phyloP scores from a whole-genome alignment of 2,329 filamentous ascomycete genomes.

The Colletotrichum orbiculare region DNA sequence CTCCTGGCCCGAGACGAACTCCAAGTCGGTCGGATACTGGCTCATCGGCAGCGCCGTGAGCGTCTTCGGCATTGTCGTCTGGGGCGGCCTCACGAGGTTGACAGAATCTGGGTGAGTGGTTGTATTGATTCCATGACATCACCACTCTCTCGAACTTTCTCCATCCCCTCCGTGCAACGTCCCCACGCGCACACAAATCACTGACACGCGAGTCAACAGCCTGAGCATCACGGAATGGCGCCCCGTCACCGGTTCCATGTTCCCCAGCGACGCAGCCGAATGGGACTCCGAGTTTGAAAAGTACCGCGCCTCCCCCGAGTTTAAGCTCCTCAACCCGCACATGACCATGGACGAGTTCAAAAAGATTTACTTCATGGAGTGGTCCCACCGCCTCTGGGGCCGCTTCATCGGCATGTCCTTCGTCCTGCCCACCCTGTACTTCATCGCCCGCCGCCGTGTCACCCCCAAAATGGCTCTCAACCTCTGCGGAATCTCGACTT shows the following conservation, averaged over 20 bases:
- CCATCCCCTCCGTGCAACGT: too few species aligned
- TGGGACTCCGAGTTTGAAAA: constrained; percentile 96
- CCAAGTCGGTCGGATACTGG: constrained; percentile 89
- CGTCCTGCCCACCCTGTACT: constrained; percentile 87
- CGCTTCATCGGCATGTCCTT: constrained; percentile 91
- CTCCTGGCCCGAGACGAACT: constrained; percentile 69
- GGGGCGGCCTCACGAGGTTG: constrained; percentile 90
- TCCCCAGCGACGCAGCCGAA: constrained; percentile 79
- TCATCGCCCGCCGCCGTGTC: constrained; percentile 83
- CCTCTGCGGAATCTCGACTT: constrained; percentile 82
- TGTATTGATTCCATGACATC: too few species aligned
- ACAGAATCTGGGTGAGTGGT: constrained; percentile 88
- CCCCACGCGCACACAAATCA: too few species aligned
- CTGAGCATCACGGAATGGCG: constrained; percentile 99
- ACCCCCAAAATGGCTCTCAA: constrained; percentile 81
- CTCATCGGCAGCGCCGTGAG: constrained; percentile 89
- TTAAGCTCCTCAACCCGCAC: constrained; percentile 88
- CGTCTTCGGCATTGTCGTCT: constrained; percentile 97
- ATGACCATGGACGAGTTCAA: constrained; percentile 97
- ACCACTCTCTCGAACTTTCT: too few species aligned
- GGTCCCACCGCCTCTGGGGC: constrained; percentile 95
- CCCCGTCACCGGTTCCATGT: constrained; percentile 91
- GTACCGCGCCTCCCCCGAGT: constrained; percentile 93
- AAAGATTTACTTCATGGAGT: constrained; percentile 99
- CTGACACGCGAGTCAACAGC: constrained; percentile 55